Evolutionary conservation across 345 rosid genomes (phyloP).

Genomic region (Lepidium africanum): DNA sequence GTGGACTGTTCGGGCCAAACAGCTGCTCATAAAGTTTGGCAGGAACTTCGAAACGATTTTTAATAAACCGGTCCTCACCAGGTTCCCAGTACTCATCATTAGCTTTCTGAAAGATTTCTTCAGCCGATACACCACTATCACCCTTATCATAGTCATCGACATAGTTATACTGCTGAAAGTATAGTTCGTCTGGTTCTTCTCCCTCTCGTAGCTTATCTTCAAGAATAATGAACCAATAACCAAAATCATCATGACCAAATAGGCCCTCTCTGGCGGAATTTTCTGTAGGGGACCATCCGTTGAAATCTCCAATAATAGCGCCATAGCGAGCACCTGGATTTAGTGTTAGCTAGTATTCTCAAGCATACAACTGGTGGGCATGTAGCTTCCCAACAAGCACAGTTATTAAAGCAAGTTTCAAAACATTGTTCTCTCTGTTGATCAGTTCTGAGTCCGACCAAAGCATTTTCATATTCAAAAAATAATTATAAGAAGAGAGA

Average conservation of each 20-base stretch:
- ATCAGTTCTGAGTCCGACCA: neutral
- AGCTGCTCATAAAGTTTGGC: conserved; percentile 85
- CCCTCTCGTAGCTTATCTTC: conserved; percentile 90
- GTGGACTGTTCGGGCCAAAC: conserved; percentile 95
- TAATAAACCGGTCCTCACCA: conserved; percentile 78
- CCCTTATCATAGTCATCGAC: conserved; percentile 87
- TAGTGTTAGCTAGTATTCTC: neutral
- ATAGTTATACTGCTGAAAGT: conserved; percentile 93
- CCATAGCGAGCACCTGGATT: conserved; percentile 87
- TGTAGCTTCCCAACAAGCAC: neutral
- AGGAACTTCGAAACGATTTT: conserved; percentile 72
- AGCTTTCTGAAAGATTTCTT: conserved; percentile 67
- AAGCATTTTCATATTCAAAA: neutral
- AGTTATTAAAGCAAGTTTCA: neutral
- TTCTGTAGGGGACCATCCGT: conserved; percentile 88
- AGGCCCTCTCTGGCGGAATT: conserved; percentile 81
- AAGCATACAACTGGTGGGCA: neutral
- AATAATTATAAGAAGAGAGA: neutral
- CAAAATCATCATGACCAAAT: conserved; percentile 86
- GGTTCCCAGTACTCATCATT: conserved; percentile 98
- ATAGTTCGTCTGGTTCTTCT: conserved; percentile 75
- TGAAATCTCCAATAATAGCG: conserved; percentile 81
- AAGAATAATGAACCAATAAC: conserved; percentile 86
- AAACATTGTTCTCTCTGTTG: neutral
- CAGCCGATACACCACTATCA: conserved; percentile 65